Percentiles rank a stretch among this genome's conserved stretches.
phyloP scores from a whole-genome alignment of 2,329 filamentous ascomycete genomes.

The Fragosphaeria purpurea region DNA sequence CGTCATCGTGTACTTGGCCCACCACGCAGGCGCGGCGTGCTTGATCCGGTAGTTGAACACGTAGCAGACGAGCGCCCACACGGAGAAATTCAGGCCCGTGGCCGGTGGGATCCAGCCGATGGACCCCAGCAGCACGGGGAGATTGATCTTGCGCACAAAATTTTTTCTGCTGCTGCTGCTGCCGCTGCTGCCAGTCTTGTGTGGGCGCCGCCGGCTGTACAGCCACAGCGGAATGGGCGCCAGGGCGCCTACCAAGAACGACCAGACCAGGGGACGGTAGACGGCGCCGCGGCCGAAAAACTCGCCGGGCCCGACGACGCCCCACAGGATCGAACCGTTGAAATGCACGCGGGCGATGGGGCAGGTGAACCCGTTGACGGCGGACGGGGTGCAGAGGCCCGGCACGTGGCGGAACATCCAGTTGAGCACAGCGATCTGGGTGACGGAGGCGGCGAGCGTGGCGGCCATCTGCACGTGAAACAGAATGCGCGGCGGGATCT shows the following conservation, averaged over 20 bases:
- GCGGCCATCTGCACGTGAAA: conserved; percentile 71
- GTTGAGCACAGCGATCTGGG: conserved; percentile 75
- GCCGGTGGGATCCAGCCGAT: conserved; percentile 82
- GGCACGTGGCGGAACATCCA: conserved; percentile 79
- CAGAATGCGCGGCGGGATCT: conserved; percentile 68
- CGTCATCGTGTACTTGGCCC: conserved; percentile 88
- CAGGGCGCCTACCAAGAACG: conserved; percentile 66
- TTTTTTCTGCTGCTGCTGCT: too few relatives aligned
- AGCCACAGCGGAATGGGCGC: conserved; percentile 67
- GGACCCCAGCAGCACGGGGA: conserved; percentile 74
- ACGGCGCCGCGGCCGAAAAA: conserved; percentile 71
- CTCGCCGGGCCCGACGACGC: conserved; percentile 70
- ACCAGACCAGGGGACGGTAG: conserved; percentile 70
- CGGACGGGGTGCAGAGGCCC: conserved; percentile 65
- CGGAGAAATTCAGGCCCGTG: conserved; percentile 76
- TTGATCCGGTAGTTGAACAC: conserved; percentile 72
- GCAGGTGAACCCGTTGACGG: conserved; percentile 82
- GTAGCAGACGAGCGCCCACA: conserved; percentile 79
- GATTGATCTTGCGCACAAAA: conserved; percentile 60
- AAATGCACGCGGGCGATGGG: conserved; percentile 82
- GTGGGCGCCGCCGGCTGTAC: conserved; percentile 46
- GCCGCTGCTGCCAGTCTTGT: conserved; percentile 38
- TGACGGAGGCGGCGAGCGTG: conserved; percentile 65
- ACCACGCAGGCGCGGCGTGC: conserved; percentile 63
- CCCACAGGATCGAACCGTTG: conserved; percentile 84